Conservation (phyloP, 345 rosid genomes). For the Citrus mangshanensis region DNA sequence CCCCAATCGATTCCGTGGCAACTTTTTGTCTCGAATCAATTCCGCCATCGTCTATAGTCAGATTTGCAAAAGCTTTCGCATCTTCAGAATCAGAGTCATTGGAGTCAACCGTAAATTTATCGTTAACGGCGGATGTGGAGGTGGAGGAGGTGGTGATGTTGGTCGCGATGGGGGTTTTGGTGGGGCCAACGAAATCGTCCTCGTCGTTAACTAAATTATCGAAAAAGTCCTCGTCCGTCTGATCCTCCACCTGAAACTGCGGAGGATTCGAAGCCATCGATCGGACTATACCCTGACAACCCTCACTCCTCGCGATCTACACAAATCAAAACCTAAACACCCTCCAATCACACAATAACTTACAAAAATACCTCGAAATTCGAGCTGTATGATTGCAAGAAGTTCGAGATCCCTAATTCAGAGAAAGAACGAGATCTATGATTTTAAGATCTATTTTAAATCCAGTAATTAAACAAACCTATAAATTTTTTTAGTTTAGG, state of each 20-base stretch:
- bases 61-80: constrained; percentile 55
- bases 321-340: constrained; percentile 9
- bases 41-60: constrained; percentile 31
- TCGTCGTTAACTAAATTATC: constrained; percentile 77
- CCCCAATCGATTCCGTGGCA: not conserved
- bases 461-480: constrained; percentile 10
- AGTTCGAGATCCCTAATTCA: constrained; percentile 50
- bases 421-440: constrained; percentile 43
- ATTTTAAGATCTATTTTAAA: constrained; percentile 23
- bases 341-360: constrained; percentile 14
- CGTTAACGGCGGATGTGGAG: constrained; percentile 14
- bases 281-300: not conserved
- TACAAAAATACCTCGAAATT: constrained; percentile 14
- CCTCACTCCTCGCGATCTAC: constrained; percentile 23
- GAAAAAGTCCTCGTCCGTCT: constrained; percentile 96
- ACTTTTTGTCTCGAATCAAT: constrained; percentile 14
- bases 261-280: constrained; percentile 86
- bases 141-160: constrained; percentile 8
- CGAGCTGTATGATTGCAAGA: constrained; percentile 27
- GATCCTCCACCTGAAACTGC: constrained; percentile 77
- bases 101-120: constrained; percentile 21
- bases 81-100: constrained; percentile 51
- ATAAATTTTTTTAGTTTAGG: no score
- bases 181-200: constrained; percentile 36
- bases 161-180: constrained; percentile 6